Evolutionary conservation across 2,329 filamentous ascomycete genomes (phyloP), one percentile per base, ranked within the genome.

Genomic region (Alternaria gaisen): DNA sequence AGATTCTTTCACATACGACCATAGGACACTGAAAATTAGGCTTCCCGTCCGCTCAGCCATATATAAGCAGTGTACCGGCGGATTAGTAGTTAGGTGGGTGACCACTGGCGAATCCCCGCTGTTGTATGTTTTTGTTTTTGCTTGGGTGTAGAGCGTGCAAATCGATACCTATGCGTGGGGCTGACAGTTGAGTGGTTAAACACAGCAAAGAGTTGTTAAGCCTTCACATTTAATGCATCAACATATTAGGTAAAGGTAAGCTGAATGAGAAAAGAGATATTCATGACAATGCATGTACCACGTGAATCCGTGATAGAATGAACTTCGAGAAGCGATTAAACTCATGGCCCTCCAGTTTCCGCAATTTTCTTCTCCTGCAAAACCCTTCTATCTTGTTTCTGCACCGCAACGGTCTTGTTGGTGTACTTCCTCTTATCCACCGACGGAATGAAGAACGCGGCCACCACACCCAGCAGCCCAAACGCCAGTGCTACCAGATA

Each of bases 401-500:
- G 72, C 20, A 73, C 53, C 3, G 72, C 74, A 18, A 72, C 72
- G 4, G 71, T 74, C 62, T 68, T 70, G 30, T 52, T 60, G 3
- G 70, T 72, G 40, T 74, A 73, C 61, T 75, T 75, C 53, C 71
- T 58, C 51, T 65, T 60, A 44, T 76, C 71, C 1, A 77, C 69
- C 32, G 48, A 56, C 8, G 67, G 65, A 16, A 75, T 71, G 53
- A 73, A 75, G 18, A 73, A 70, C 0, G 73, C 71, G 2, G 70
- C 67, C 34, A 75, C 62, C 12, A 71, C 70, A 44, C 70, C 73
- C 6, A 64, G 55, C 20, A 72, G 43, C 6, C 74, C 74, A 53
- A 76, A 76, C 5, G 71, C 73, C n/a, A 76, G 51, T 3, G 73
- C 74, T 14, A 75, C 74, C n/a, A 72, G 60, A 54, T 76, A 77